These are phyloP conservation scores for Fragilariopsis cylindrus DNA, from an alignment of 108 stramenopile genomes.

Conservation along the genomic window DNA sequence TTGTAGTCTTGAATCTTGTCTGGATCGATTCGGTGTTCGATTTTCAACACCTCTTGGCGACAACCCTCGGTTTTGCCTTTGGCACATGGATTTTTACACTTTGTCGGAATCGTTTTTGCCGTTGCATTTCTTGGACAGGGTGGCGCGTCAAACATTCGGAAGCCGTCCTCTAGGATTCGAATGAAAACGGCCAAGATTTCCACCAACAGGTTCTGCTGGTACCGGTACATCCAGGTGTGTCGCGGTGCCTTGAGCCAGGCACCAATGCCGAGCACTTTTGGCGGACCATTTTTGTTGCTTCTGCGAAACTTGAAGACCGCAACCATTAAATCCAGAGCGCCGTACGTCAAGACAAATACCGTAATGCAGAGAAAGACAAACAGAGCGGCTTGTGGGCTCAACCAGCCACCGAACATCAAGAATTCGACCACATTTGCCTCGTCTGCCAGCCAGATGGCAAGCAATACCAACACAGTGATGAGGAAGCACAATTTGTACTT, in stretches of 20 bases:
- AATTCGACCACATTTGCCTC: neutral
- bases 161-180: constrained; percentile 25
- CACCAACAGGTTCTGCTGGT: constrained; percentile 2
- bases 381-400: constrained; percentile 15
- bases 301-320: constrained; percentile 1
- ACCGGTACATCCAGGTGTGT: constrained; percentile 10
- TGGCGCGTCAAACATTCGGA: constrained; percentile 26
- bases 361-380: constrained; percentile 23
- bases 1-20: constrained; percentile 17
- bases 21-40: constrained; percentile 25
- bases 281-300: neutral
- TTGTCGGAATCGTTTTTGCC: neutral
- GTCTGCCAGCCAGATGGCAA: constrained; percentile 13
- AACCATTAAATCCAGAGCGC: constrained; percentile 14
- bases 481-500: constrained; percentile 32
- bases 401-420: neutral
- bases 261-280: constrained; percentile 18
- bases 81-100: neutral
- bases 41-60: constrained; percentile 2
- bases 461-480: constrained; percentile 18
- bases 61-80: neutral
- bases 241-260: constrained; percentile 27
- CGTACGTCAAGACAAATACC: constrained; percentile 21
- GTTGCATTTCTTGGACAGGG: constrained; percentile 2
- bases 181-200: constrained; percentile 10